Percentiles rank a stretch among this genome's conserved stretches.
phyloP scores from a whole-genome alignment of 2,329 filamentous ascomycete species.

The Phialemoniopsis sp. region DNA sequence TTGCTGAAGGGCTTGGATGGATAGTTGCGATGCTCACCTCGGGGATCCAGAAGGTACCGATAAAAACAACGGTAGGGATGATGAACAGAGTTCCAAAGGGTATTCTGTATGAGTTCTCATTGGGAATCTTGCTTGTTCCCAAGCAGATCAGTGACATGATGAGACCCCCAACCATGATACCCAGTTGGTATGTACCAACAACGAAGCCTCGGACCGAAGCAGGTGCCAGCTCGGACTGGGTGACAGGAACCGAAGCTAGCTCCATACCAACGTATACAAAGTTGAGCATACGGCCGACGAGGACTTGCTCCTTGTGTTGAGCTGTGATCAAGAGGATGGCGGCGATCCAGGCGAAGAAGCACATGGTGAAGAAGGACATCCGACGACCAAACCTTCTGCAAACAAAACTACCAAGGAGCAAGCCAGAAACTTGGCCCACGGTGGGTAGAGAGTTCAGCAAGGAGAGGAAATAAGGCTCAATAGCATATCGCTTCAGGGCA shows the following conservation, averaged over 20 bases:
- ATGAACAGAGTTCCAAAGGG: slow-evolving; percentile 27
- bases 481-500: slow-evolving; percentile 12
- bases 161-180: slow-evolving; percentile 16
- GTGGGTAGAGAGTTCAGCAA: slow-evolving; percentile 25
- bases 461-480: slow-evolving; percentile 25
- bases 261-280: slow-evolving; percentile 34
- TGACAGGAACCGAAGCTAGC: slow-evolving; percentile 27
- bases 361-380: slow-evolving; percentile 29
- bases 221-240: slow-evolving; percentile 27
- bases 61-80: slow-evolving; percentile 20
- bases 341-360: slow-evolving; percentile 23
- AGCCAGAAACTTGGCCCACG: slow-evolving; percentile 20
- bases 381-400: slow-evolving; percentile 24
- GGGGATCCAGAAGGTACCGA: slow-evolving; percentile 20
- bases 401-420: slow-evolving; percentile 20
- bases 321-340: slow-evolving; percentile 26
- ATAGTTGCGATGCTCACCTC: slow-evolving; percentile 9
- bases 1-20: too few species aligned
- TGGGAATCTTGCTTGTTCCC: slow-evolving; percentile 19
- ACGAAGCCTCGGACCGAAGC: slow-evolving; percentile 22
- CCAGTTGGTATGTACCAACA: slow-evolving; percentile 28
- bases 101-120: slow-evolving; percentile 24
- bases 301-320: slow-evolving; percentile 19
- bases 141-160: slow-evolving; percentile 18
- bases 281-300: slow-evolving; percentile 27